Conservation (phyloP, 176 grass and related monocot species). For the Panicum miliaceum region DNA sequence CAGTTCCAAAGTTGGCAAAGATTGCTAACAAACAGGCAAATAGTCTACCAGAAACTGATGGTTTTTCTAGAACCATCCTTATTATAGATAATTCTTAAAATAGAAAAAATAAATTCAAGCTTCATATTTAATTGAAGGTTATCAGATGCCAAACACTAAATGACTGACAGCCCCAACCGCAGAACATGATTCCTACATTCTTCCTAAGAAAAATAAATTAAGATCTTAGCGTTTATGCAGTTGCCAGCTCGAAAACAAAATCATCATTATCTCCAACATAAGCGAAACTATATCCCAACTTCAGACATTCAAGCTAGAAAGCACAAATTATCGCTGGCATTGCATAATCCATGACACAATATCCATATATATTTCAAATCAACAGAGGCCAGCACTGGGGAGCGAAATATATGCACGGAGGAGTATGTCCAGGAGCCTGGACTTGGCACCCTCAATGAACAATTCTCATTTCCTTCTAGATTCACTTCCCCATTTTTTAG, state of each 20-base stretch:
- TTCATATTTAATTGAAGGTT: background rate
- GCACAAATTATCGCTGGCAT: background rate
- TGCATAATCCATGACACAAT: background rate
- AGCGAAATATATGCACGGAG: background rate
- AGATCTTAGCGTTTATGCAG: background rate
- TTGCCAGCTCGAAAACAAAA: background rate
- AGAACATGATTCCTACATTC: background rate
- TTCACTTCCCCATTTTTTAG: background rate
- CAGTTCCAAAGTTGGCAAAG: background rate
- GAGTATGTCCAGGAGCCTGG: no score
- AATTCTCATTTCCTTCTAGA: background rate
- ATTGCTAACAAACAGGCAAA: background rate
- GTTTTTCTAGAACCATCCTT: background rate
- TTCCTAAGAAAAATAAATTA: background rate
- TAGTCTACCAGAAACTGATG: background rate
- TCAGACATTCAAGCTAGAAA: background rate
- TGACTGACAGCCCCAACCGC: background rate
- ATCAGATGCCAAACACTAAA: constrained; percentile 6
- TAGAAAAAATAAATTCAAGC: background rate
- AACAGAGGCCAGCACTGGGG: background rate
- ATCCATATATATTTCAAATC: background rate
- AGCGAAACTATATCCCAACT: background rate
- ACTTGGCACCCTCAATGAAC: background rate
- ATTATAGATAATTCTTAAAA: background rate
- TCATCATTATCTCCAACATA: no score